These are phyloP conservation scores for Sarocladium brachiariae DNA, from an alignment of 2,329 filamentous ascomycete species.

Conservation along the genomic window DNA sequence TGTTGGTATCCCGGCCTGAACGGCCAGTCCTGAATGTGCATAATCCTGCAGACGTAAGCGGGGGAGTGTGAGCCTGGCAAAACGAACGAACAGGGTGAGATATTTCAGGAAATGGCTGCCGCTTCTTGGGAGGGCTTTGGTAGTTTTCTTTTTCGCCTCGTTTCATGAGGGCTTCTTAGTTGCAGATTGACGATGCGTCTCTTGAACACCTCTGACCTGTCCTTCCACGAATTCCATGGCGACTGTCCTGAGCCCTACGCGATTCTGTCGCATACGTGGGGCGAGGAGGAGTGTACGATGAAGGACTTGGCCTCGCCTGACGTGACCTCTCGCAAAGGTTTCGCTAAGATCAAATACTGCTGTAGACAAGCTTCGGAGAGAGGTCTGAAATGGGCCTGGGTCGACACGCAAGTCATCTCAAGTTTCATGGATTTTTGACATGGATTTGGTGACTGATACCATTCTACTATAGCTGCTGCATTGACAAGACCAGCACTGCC, in stretches of 20 bases:
- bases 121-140: too few relatives aligned
- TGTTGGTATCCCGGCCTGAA: too few relatives aligned
- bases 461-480: conserved; percentile 23
- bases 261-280: conserved; percentile 18
- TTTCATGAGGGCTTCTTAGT: too few relatives aligned
- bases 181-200: background rate
- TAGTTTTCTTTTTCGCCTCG: too few relatives aligned
- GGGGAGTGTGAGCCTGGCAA: too few relatives aligned
- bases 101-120: too few relatives aligned
- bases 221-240: background rate
- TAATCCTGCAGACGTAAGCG: too few relatives aligned
- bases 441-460: too few relatives aligned
- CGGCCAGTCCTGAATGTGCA: too few relatives aligned
- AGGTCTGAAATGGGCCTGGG: conserved; percentile 17
- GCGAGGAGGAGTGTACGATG: conserved; percentile 10
- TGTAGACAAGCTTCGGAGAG: background rate
- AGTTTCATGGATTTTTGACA: too few relatives aligned
- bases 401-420: conserved; percentile 15
- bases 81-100: too few relatives aligned
- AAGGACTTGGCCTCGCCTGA: background rate
- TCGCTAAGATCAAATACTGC: background rate
- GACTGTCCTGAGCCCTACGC: conserved; percentile 11
- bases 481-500: conserved; percentile 19
- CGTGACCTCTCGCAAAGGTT: background rate
- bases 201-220: background rate